phyloP scores from a whole-genome alignment of 148 eudicot genomes.

The Camellia lanceoleosa region DNA sequence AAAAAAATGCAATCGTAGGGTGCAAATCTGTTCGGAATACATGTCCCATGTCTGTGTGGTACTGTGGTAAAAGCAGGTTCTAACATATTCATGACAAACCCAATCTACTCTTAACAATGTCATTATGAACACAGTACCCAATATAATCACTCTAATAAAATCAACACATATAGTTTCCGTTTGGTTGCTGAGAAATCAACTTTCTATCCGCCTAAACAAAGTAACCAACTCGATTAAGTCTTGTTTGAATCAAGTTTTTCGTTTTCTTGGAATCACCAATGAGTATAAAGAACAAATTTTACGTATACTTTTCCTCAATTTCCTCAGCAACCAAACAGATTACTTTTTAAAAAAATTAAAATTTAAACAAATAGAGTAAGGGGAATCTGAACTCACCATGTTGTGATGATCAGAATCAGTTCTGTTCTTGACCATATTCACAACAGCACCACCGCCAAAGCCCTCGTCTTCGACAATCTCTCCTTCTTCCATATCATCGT shows the following conservation, averaged over 20 bases:
- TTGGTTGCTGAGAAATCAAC: conserved; percentile 15
- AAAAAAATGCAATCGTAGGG: conserved; percentile 18
- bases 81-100: conserved; percentile 18
- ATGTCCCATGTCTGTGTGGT: conserved; percentile 24
- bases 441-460: conserved; percentile 17
- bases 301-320: not conserved
- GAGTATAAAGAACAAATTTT: not conserved
- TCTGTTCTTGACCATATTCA: conserved; percentile 15
- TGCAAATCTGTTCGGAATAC: conserved; percentile 29
- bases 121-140: not conserved
- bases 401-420: conserved; percentile 34
- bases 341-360: not conserved
- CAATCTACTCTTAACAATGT: not conserved
- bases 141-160: not conserved
- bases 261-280: not conserved
- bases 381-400: conserved; percentile 54
- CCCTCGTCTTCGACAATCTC: conserved; percentile 71
- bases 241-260: not conserved
- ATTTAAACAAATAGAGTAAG: not conserved
- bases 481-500: conserved; percentile 95
- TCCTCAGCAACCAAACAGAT: conserved; percentile 10
- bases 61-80: conserved; percentile 20
- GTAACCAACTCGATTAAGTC: not conserved
- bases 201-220: not conserved
- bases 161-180: not conserved